Base-by-base conservation (phyloP, 768 basidiomycete genomes). In the Termitomyces sp. region DNA sequence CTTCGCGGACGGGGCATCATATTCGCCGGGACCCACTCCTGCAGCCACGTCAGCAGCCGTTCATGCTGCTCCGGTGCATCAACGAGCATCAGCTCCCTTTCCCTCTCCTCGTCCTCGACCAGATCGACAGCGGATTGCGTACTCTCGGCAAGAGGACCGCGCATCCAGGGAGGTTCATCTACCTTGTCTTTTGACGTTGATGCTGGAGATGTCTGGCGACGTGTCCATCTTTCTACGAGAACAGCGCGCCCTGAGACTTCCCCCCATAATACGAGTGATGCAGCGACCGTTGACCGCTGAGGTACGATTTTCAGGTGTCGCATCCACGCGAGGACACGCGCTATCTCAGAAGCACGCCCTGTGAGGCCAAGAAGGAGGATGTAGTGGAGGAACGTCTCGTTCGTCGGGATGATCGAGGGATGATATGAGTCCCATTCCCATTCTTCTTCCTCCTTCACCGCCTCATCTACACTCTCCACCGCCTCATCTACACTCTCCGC, bases 201-300 rank as follows among this genome's bases (percentile, higher is more conserved):
- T 9, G 26, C 13, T 20, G 47, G 8, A 13, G 36, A 40, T 41
- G 54, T 57, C 23, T 20, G 13, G 18, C 20, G 60, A 20, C 64
- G 50, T 23, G 50, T 71, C 68, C 73, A 76, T 57, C 72, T 61
- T 66, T 87, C 84, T 18, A 89, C 70, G 61, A 87, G 64, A 49
- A 87, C 85, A 13, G 83, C 80, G 47, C 82, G 79, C 56, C 84
- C 70, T 61, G 83, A 82, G 33, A 88, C 83, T 67, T 93, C 90
- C 6, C 78, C 79, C 84, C 90, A 92, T 60, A 88, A 82, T 48
- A 85, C 82, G 52, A 94, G 67, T 23, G 84, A 83, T 0, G 84
- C 67, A 1, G 84, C 80, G 13, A 94, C 70, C 16, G 87, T 87
- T 43, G 75, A 71, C 30, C 66, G 69, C n/a, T 75, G 74, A 1